Conservation (phyloP, 257 asterid species). For the Nicotiana obtusifolia region DNA sequence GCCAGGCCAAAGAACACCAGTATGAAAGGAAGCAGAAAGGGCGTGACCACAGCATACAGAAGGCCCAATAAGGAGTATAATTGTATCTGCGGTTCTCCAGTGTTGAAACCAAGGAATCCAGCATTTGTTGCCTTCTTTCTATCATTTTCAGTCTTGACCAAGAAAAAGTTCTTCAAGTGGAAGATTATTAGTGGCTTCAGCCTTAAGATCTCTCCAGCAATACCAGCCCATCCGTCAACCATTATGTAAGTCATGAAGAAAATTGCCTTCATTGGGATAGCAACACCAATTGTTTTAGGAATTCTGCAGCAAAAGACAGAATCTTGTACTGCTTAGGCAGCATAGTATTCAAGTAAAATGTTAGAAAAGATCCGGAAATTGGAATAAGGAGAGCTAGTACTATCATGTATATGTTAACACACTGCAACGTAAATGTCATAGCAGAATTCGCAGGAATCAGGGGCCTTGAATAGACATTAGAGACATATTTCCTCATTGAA, state of each 20-base stretch:
- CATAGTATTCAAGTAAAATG: not conserved
- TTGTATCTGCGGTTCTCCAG: conserved; percentile 88
- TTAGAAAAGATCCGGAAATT: not conserved
- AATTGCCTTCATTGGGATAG: conserved; percentile 95
- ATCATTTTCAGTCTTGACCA: conserved; percentile 93
- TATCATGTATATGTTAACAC: not conserved
- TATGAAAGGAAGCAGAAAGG: conserved; percentile 78
- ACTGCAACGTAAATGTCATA: not conserved
- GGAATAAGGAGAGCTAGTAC: not conserved
- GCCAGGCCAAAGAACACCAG: conserved; percentile 84
- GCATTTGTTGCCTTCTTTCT: conserved; percentile 95
- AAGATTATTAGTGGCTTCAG: conserved; percentile 64
- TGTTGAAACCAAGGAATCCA: conserved; percentile 79
- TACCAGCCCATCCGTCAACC: conserved; percentile 98
- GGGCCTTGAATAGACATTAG: not conserved
- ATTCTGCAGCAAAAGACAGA: conserved; percentile 42
- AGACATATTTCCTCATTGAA: not conserved
- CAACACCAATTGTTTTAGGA: conserved; percentile 71
- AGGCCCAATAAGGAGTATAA: conserved; percentile 83
- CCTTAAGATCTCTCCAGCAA: conserved; percentile 85
- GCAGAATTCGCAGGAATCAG: not conserved
- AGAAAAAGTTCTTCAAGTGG: conserved; percentile 73
- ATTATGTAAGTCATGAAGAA: conserved; percentile 86
- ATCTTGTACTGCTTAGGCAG: not conserved
- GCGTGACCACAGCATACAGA: conserved; percentile 84